These are phyloP conservation scores for Boletellus ananas DNA, from an alignment of 768 basidiomycete species.

Conservation along the genomic window DNA sequence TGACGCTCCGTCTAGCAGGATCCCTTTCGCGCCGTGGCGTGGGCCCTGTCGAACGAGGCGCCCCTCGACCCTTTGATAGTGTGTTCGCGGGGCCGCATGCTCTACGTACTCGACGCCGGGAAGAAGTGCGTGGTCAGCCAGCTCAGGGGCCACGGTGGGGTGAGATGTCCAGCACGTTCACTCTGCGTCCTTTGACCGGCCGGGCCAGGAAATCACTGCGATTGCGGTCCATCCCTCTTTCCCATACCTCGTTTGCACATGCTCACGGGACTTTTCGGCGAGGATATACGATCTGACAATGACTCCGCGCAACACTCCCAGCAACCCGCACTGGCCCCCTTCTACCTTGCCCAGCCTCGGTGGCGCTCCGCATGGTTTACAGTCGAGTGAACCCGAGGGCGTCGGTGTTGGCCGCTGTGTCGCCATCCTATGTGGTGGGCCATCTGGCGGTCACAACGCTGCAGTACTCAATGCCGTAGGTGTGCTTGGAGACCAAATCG, in stretches of 20 bases:
- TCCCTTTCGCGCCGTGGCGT: constrained; percentile 43
- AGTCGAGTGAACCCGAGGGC: constrained; percentile 57
- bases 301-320: constrained; percentile 30
- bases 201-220: constrained; percentile 58
- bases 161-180: constrained; percentile 34
- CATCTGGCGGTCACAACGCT: constrained; percentile 69
- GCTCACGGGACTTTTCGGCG: constrained; percentile 67
- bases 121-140: constrained; percentile 40
- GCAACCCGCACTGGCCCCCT: constrained; percentile 62
- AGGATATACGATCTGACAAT: constrained; percentile 63
- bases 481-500: not conserved
- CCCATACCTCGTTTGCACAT: constrained; percentile 63
- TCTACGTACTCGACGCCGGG: constrained; percentile 54
- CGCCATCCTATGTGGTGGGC: constrained; percentile 61
- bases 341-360: constrained; percentile 47
- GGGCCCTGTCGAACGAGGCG: constrained; percentile 46
- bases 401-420: constrained; percentile 56
- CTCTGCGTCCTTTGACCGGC: constrained; percentile 5
- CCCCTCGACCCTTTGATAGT: constrained; percentile 59
- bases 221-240: constrained; percentile 59
- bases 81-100: constrained; percentile 48
- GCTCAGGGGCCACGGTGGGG: constrained; percentile 71
- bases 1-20: constrained; percentile 17
- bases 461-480: constrained; percentile 65
- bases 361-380: constrained; percentile 68